These are phyloP conservation scores for Pachyrhizus erosus DNA, from an alignment of 306 rosid genomes.

Conservation along the genomic window DNA sequence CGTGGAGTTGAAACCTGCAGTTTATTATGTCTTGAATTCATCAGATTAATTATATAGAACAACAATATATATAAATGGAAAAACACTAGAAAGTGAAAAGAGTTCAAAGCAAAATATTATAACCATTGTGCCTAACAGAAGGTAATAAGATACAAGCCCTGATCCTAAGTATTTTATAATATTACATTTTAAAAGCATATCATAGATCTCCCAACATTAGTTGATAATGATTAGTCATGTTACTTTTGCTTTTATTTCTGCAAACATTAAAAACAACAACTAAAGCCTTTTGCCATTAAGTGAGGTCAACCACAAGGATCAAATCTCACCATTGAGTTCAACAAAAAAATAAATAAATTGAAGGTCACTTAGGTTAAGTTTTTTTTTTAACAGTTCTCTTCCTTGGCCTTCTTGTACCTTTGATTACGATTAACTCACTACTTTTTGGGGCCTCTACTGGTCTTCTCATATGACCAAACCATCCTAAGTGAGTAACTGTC, in stretches of 20 bases:
- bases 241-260: background rate
- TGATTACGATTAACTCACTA: background rate
- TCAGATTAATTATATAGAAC: slow-evolving; percentile 9
- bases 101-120: background rate
- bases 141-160: slow-evolving; percentile 6
- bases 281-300: background rate
- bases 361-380: background rate
- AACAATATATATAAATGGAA: slow-evolving; percentile 13
- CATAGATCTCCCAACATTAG: background rate
- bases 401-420: background rate
- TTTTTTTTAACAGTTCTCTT: background rate
- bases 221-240: slow-evolving; percentile 1
- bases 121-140: slow-evolving; percentile 15
- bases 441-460: background rate
- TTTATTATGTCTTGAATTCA: slow-evolving; percentile 5
- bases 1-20: slow-evolving; percentile 95
- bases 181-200: background rate
- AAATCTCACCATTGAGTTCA: background rate
- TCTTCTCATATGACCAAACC: background rate
- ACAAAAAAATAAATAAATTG: background rate
- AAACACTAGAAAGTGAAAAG: background rate
- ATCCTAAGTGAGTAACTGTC: background rate
- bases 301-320: background rate
- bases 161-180: background rate
- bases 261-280: background rate